Evolutionary conservation across 176 grass and related monocot species (phyloP), one percentile per base, ranked within the genome.

Genomic region (Ensete glaucum): DNA sequence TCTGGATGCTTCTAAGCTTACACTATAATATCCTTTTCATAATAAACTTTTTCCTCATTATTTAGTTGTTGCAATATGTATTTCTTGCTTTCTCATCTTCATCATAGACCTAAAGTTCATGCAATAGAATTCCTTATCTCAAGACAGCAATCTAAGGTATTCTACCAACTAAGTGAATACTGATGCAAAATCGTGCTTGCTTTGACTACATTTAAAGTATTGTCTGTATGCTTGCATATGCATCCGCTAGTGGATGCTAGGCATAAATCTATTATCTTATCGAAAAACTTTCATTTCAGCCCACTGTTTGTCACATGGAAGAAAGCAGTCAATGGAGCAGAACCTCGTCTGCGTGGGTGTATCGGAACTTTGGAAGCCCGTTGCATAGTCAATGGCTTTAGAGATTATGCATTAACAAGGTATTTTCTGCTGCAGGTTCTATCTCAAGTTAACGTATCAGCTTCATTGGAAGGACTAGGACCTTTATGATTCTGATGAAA

Each of bases 221-320:
- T 57, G 3, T 57, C 19, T 50, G 20, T 52, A 70, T 50, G 9
- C 8, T 15, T 50, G 8, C 6, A 50, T 29, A 12, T 21, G 19
- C 72, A 74, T 57, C 53, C 34, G 8, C 48, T 65, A 8, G 1
- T 72, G 67, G 53, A 58, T 54, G 8, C 21, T 76, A 52, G 19
- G 34, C 53, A 23, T 27, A 25, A 29, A 16, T 54, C 50, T 49
- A 67, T 5, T 80, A 27, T 56, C 5, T 57, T 76, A 21, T 43
- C 23, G n/a, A 71, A 60, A 20, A 74, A 60, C 49, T 59, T 53
- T 72, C 57, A 81, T 85, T 89, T 73, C 91, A 99, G 96, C 85
- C 88, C 96, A 80, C 81, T 99, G 76, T 99, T 99, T 86, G 96
- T 99, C 55, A 99, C 96, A 67, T 95, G 91, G 96, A 99, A 99